Base-by-base conservation (phyloP, 108 stramenopile species). In the Ochromonas danica region DNA sequence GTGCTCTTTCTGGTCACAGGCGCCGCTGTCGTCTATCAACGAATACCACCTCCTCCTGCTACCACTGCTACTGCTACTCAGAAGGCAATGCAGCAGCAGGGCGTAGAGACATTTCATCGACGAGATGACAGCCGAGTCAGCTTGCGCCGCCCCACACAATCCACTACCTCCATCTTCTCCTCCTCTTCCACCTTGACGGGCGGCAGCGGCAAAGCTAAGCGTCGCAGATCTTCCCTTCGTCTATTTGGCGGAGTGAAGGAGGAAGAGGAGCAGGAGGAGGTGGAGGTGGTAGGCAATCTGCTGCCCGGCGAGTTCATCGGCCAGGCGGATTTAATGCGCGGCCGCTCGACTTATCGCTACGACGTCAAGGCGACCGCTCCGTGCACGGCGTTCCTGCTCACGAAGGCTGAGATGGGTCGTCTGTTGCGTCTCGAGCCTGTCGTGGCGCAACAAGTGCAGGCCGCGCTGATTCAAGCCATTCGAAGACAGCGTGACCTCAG, bases 271-370 rank as follows among this genome's bases (percentile, higher is more conserved):
- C n/a, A n/a, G n/a, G n/a, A n/a, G n/a, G n/a, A n/a, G n/a, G n/a
- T n/a, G n/a, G n/a, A n/a, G 51, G 10, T 57, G 17, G 17, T 57
- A 10, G 51, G 40, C 40, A 38, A 70, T 17, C 40, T 70, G 67
- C 17, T 14, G 67, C 10, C 67, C 17, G 67, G 67, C 36, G 67
- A 70, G 17, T 70, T 70, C 40, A 40, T 70, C 40, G 67, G 67
- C 40, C 67, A 70, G 17, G 67, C 40, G 67, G 67, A 14, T 14
- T 40, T 70, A 10, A 10, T 70, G 22, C 39, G 40, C 39, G 40
- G 33, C 36, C 17, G 22, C 17, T 10, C 67, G 67, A 10, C 10
- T 10, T 10, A 70, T 10, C 51, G 22, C 17, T 22, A 38, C 67
- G 17, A 38, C 40, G 67, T 70, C 14, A 14, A 31, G 14, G 33